Evolutionary conservation across 768 basidiomycete species (phyloP).

Genomic region (Suillus spraguei): DNA sequence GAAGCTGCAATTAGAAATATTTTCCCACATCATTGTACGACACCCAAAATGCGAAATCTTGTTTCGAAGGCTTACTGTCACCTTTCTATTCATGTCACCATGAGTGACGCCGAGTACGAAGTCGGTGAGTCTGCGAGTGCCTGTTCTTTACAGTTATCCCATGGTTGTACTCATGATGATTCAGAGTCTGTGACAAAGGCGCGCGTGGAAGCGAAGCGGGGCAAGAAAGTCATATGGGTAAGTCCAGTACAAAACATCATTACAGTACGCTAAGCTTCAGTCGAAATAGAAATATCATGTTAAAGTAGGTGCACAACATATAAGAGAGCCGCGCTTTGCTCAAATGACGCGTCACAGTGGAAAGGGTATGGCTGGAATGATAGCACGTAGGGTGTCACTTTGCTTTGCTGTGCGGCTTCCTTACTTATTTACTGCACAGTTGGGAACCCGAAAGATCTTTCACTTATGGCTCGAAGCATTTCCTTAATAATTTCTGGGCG

Average conservation of each 20-base stretch:
- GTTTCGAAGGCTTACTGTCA: not conserved
- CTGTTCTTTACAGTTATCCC: constrained; percentile 9
- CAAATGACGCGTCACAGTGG: constrained; percentile 45
- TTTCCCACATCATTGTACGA: constrained; percentile 16
- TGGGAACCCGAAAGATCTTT: constrained; percentile 74
- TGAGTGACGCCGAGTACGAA: constrained; percentile 60
- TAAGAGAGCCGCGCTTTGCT: constrained; percentile 7
- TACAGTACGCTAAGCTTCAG: not conserved
- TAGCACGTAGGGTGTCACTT: constrained; percentile 52
- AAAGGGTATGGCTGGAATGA: constrained; percentile 57
- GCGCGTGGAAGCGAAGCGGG: constrained; percentile 47
- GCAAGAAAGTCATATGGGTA: constrained; percentile 56
- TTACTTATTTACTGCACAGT: constrained; percentile 36
- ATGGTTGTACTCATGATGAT: constrained; percentile 1
- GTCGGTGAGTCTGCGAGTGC: constrained; percentile 51
- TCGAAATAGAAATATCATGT: constrained; percentile 54
- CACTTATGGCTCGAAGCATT: constrained; percentile 52
- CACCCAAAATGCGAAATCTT: constrained; percentile 3
- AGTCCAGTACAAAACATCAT: constrained; percentile 7
- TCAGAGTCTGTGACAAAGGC: constrained; percentile 59
- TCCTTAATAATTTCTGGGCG: constrained; percentile 43
- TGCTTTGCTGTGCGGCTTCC: constrained; percentile 1
- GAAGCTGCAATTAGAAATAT: constrained; percentile 19
- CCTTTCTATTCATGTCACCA: constrained; percentile 22
- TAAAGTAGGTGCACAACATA: constrained; percentile 43